These are phyloP conservation scores for Lathyrus oleraceus DNA, from an alignment of 306 rosid genomes.

Conservation along the genomic window DNA sequence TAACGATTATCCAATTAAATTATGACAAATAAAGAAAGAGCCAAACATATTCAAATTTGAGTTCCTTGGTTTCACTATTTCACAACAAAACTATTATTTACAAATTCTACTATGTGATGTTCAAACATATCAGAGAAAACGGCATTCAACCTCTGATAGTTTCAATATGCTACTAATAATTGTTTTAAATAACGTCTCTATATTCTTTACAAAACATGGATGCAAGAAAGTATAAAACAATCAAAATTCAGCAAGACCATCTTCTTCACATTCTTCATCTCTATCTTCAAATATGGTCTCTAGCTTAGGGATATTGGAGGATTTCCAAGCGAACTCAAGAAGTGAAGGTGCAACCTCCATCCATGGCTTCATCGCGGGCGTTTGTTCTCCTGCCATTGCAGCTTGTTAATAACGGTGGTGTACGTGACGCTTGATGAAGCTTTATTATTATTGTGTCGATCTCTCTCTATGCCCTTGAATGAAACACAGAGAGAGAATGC, in stretches of 20 bases:
- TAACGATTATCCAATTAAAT: no score
- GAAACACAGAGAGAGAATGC: constrained; percentile 38
- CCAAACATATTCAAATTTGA: neutral
- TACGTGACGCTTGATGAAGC: constrained; percentile 2
- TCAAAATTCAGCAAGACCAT: constrained; percentile 7
- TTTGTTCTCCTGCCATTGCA: constrained; percentile 42
- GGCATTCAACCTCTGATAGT: neutral
- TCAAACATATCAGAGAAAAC: constrained; percentile 9
- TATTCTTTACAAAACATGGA: constrained; percentile 30
- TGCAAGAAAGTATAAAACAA: constrained; percentile 25
- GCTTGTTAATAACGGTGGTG: neutral
- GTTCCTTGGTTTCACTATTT: constrained; percentile 7
- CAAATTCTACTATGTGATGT: constrained; percentile 14
- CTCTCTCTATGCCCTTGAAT: constrained; percentile 35
- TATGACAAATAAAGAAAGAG: neutral
- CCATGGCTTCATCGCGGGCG: constrained; percentile 48
- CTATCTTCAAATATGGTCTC: constrained; percentile 55
- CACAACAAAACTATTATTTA: neutral
- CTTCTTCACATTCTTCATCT: constrained; percentile 41
- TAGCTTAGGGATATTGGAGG: constrained; percentile 42
- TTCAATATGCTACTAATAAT: constrained; percentile 4
- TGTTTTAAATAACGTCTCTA: constrained; percentile 23
- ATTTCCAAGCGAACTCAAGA: constrained; percentile 45
- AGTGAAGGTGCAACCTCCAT: constrained; percentile 57
- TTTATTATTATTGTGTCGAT: neutral